Conservation (phyloP, 306 rosid genomes). For the Gillenia trifoliata region DNA sequence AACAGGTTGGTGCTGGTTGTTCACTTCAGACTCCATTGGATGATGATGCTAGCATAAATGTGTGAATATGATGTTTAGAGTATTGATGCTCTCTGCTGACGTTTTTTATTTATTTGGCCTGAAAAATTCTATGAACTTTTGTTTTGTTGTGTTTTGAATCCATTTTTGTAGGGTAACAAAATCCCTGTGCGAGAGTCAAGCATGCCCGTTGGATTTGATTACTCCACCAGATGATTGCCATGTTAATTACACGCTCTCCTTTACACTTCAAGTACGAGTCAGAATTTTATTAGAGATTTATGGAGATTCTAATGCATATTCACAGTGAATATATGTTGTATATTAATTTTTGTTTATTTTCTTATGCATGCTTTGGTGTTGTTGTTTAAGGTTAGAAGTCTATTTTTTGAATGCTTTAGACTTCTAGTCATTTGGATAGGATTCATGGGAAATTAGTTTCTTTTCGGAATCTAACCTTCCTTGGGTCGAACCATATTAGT, state of each 20-base stretch:
- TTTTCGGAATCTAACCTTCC: not conserved
- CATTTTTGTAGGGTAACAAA: conserved; percentile 64
- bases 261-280: conserved; percentile 89
- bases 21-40: conserved; percentile 94
- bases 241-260: conserved; percentile 87
- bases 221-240: conserved; percentile 99
- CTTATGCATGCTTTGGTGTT: not conserved
- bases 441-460: not conserved
- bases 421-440: not conserved
- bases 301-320: not conserved
- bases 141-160: no score
- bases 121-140: conserved; percentile 3
- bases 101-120: conserved; percentile 16
- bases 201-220: conserved; percentile 82
- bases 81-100: conserved; percentile 16
- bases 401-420: not conserved
- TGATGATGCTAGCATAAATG: conserved; percentile 58
- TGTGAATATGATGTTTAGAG: conserved; percentile 53
- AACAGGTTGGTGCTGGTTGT: conserved; percentile 90
- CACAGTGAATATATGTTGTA: not conserved
- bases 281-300: not conserved
- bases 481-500: no score
- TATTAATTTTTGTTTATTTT: conserved; percentile 3
- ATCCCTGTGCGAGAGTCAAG: conserved; percentile 67
- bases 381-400: not conserved